A percentile compares a stretch with the other conserved stretches of the same genome.
Evolutionary conservation across 257 asterid genomes (phyloP).

Genomic region (Voacanga thouarsii): DNA sequence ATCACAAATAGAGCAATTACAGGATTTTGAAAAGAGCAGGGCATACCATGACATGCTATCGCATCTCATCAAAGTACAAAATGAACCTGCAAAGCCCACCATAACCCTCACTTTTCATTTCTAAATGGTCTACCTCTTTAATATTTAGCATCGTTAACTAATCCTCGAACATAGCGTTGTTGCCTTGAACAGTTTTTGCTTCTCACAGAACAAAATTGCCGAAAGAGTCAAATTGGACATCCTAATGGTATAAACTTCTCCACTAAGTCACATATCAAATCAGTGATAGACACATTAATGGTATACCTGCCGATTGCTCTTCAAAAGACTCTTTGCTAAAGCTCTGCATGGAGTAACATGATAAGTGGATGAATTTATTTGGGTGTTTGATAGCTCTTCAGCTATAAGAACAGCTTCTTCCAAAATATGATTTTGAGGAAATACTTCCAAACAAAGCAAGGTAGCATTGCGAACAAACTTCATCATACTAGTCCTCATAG

Average conservation of each 20-base stretch:
- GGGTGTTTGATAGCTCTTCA: constrained; percentile 83
- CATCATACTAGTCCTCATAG: constrained; percentile 69
- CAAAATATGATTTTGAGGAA: constrained; percentile 77
- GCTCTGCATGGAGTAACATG: constrained; percentile 83
- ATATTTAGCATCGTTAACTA: not conserved
- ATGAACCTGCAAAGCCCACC: not conserved
- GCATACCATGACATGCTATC: too few species aligned
- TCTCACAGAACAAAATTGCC: not conserved
- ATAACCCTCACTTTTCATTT: not conserved
- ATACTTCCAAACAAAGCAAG: constrained; percentile 67
- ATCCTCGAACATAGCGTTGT: not conserved
- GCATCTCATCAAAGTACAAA: too few species aligned
- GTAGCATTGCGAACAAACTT: constrained; percentile 76
- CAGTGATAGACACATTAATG: constrained; percentile 13
- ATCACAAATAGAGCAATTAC: too few species aligned
- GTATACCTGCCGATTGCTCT: constrained; percentile 84
- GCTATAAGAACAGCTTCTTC: constrained; percentile 93
- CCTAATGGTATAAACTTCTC: not conserved
- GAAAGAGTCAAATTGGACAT: not conserved
- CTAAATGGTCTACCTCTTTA: not conserved
- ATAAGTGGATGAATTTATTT: constrained; percentile 44
- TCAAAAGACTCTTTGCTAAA: constrained; percentile 76
- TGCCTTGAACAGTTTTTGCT: not conserved
- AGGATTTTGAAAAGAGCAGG: too few species aligned
- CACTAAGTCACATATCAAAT: not conserved